phyloP scores from a whole-genome alignment of 306 rosid genomes.

The Cucurbita pepo region DNA sequence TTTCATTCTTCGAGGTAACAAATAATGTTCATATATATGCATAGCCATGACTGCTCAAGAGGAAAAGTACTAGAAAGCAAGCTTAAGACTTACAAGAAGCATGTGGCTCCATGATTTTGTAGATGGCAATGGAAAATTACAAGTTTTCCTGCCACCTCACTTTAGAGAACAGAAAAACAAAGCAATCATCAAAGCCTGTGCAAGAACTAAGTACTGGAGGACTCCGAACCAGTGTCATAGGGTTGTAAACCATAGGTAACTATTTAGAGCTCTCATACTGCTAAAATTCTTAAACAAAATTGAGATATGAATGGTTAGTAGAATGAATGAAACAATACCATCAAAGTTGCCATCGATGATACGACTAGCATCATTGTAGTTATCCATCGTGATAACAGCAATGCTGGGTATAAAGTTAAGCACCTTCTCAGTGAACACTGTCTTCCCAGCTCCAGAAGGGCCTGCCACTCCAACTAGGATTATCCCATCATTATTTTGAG shows the following conservation, averaged over 20 bases:
- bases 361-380: slow-evolving; percentile 89
- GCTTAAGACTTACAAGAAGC: neutral
- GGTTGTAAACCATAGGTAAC: neutral
- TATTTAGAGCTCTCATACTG: neutral
- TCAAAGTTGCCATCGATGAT: slow-evolving; percentile 91
- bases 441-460: slow-evolving; percentile 98
- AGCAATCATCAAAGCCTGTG: neutral
- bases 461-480: slow-evolving; percentile 92
- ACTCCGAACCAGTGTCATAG: neutral
- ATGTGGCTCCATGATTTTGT: neutral
- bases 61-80: neutral
- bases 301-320: neutral
- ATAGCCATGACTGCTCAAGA: neutral
- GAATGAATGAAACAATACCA: slow-evolving; percentile 27
- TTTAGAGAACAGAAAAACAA: neutral
- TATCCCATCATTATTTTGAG: slow-evolving; percentile 84
- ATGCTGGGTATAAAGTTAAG: slow-evolving; percentile 84
- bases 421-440: slow-evolving; percentile 87
- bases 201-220: neutral
- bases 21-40: neutral
- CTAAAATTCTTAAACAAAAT: neutral
- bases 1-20: neutral
- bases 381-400: slow-evolving; percentile 89
- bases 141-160: slow-evolving; percentile 1
- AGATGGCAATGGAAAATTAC: slow-evolving; percentile 6